A percentile compares a stretch with the other conserved stretches of the same genome.
phyloP scores from a whole-genome alignment of 257 asterid species.

The Perilla frutescens region DNA sequence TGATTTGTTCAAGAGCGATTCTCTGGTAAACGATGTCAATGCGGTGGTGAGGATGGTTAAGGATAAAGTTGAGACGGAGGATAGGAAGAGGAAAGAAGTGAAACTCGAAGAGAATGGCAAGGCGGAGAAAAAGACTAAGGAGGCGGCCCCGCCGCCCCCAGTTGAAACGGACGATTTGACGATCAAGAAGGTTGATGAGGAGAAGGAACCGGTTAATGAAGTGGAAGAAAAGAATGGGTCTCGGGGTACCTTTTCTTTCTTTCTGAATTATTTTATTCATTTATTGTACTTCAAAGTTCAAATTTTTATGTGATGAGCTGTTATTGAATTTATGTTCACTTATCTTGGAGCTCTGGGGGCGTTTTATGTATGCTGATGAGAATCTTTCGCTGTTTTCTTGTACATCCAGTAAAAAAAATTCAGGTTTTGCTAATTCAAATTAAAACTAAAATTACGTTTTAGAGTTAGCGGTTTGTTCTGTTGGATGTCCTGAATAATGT shows the following conservation, averaged over 20 bases:
- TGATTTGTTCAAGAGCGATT: conserved; percentile 75
- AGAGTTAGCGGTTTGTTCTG: not conserved
- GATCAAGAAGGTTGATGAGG: conserved; percentile 29
- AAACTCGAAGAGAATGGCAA: conserved; percentile 35
- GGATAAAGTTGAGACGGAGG: conserved; percentile 58
- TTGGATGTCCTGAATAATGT: not conserved
- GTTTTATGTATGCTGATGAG: not conserved
- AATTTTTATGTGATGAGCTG: not conserved
- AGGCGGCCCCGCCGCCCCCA: conserved; percentile 32
- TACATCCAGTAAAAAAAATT: not conserved
- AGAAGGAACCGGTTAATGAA: conserved; percentile 28
- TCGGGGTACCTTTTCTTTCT: conserved; percentile 48
- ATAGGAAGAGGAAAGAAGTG: conserved; percentile 55
- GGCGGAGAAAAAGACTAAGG: conserved; percentile 41
- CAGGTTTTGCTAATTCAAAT: not conserved
- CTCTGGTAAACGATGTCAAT: conserved; percentile 54
- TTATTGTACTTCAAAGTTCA: not conserved
- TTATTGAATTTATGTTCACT: not conserved
- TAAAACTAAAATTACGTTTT: not conserved
- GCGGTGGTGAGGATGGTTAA: conserved; percentile 76
- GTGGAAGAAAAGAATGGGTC: conserved; percentile 48
- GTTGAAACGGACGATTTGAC: conserved; percentile 19
- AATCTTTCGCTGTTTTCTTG: not conserved
- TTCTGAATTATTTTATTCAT: not conserved
- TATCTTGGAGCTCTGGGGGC: not conserved